A percentile compares a stretch with the other conserved stretches of the same genome.
Evolutionary conservation across 257 asterid genomes (phyloP).

Genomic region (Capsicum chinense): DNA sequence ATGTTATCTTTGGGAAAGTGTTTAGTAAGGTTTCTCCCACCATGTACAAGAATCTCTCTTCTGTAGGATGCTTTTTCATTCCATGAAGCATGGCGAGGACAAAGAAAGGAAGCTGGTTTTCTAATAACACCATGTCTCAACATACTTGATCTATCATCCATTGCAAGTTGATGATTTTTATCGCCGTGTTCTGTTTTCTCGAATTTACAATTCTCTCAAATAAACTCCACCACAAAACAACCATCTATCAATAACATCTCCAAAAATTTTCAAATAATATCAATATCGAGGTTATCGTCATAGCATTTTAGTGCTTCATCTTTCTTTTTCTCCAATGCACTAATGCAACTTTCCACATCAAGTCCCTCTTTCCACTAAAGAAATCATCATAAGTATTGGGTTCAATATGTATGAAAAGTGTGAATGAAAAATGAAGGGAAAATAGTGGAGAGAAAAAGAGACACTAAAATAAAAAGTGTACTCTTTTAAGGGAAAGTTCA

Average conservation of each 20-base stretch:
- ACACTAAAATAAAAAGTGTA: too few species aligned
- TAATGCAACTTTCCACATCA: constrained; percentile 21
- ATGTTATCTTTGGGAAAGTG: constrained; percentile 22
- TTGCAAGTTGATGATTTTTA: not conserved
- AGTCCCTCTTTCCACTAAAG: not conserved
- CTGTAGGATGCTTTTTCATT: not conserved
- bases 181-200: not conserved
- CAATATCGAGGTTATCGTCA: not conserved
- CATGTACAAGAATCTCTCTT: constrained; percentile 23
- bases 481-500: too few species aligned
- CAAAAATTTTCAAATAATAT: not conserved
- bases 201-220: not conserved
- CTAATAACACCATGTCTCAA: constrained; percentile 35
- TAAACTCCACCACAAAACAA: constrained; percentile 34
- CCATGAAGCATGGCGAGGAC: constrained; percentile 2
- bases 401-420: too few species aligned
- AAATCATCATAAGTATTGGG: not conserved
- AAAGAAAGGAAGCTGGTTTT: constrained; percentile 23
- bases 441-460: too few species aligned
- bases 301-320: constrained; percentile 27
- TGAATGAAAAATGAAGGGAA: too few species aligned
- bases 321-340: not conserved
- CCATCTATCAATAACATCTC: constrained; percentile 36
- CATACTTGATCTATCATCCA: constrained; percentile 19
- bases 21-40: not conserved